Evolutionary conservation across 2,329 filamentous ascomycete species (phyloP), one percentile per base, ranked within the genome.

Genomic region (Xylaria multiplex): DNA sequence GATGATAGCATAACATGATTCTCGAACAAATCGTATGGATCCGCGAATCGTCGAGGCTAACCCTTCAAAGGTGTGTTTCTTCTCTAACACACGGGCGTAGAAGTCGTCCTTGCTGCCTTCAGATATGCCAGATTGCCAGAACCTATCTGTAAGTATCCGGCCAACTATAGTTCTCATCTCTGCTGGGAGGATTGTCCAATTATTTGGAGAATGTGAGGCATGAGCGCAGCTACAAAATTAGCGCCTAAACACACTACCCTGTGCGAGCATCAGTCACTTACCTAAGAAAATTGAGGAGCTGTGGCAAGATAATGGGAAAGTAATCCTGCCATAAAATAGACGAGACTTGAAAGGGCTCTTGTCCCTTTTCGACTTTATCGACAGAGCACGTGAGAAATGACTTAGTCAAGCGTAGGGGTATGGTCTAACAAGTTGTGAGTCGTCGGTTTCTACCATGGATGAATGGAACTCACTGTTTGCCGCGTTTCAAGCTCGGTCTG

Each of bases 71-170:
- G 93, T 97, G 46, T 86, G 87, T 79, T 93, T 97, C 62, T 96
- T 97, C 37, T 93, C 91, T 62, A 93, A 89, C 2, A 99, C 95
- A 46, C 93, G 88, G 37, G 93, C 92, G 78, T 97, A 98, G 77
- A 99, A 99, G 65, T 98, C 95, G 69, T 98, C 96, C 77, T 96
- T 93, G 73, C 93, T 98, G 30, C 97, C 96, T 68, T 91, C 92
- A 0, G 96, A 98, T 57, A 99, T 99, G 9, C 96, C 96, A 6
- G 94, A 93, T 82, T 99, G 96, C 96, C 96, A 99, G 78, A 99
- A 99, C 27, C 96, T 87, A 79, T 99, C 96, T 14, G 93, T 97
- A 24, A 99, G 82, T 22, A 98, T 93, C 24, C 92, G 88, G 49
- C 89, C 87, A 45, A 98, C 91, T 59, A 97, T 88, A 5, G 85